Evolutionary conservation across 192 early-diverging fungal species (phyloP).

Genomic region (Coemansia sp.): DNA sequence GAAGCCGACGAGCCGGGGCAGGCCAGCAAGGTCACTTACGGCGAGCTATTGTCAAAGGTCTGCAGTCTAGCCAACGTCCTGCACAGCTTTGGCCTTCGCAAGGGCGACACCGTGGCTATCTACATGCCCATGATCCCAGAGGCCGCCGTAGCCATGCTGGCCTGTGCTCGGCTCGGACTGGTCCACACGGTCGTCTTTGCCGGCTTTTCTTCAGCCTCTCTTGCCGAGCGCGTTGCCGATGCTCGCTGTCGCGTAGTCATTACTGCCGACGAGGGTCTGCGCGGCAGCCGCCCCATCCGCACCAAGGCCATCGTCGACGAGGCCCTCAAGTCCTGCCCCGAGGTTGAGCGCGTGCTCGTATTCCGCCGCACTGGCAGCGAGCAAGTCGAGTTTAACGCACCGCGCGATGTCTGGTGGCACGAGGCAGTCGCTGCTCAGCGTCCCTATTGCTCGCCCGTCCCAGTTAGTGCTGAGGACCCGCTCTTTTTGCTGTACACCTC

Average conservation of each 20-base stretch:
- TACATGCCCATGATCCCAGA: conserved; percentile 99
- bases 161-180: conserved; percentile 89
- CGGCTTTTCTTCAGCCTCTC: conserved; percentile 89
- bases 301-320: conserved; percentile 94
- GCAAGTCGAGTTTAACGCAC: conserved; percentile 66
- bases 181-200: conserved; percentile 97
- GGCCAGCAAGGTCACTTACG: conserved; percentile 77
- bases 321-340: conserved; percentile 74
- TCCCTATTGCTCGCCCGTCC: conserved; percentile 82
- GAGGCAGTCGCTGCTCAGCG: conserved; percentile 82
- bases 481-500: conserved; percentile 95
- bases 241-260: conserved; percentile 77
- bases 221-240: conserved; percentile 90
- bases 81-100: conserved; percentile 75
- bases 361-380: conserved; percentile 85
- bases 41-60: conserved; percentile 79
- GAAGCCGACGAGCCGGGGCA: conserved; percentile 88
- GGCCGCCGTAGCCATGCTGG: conserved; percentile 88
- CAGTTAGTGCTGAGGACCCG: conserved; percentile 88
- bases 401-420: conserved; percentile 94
- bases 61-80: conserved; percentile 84
- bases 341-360: conserved; percentile 83
- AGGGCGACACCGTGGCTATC: conserved; percentile 93
- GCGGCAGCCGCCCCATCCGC: conserved; percentile 84
- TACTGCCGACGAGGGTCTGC: conserved; percentile 92